Conservation (phyloP, 345 rosid genomes). For the Murraya koenigii region DNA sequence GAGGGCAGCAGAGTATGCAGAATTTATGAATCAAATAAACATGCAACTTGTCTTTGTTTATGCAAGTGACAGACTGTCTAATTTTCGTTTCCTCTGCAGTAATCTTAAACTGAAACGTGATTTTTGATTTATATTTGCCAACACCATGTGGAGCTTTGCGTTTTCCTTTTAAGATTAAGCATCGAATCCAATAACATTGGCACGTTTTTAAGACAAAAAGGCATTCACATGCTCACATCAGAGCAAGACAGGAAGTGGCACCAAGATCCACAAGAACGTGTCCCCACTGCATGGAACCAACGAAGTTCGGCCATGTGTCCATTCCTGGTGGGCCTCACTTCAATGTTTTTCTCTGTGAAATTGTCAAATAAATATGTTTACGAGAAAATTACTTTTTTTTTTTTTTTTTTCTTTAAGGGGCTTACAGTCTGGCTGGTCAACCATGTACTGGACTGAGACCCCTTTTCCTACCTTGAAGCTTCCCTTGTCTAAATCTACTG, state of each 20-base stretch:
- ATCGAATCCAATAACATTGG: neutral
- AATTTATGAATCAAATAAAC: neutral
- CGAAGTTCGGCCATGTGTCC: neutral
- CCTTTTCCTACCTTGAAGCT: neutral
- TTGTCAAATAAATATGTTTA: neutral
- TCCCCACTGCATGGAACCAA: neutral
- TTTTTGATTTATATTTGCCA: too few relatives aligned
- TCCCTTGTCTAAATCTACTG: constrained; percentile 6
- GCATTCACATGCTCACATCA: constrained; percentile 1
- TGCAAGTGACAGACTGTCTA: neutral
- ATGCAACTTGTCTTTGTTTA: neutral
- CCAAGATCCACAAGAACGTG: neutral
- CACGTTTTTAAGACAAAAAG: neutral
- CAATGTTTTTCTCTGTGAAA: neutral
- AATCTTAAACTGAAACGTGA: neutral
- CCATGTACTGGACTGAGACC: neutral
- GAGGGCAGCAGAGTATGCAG: too few relatives aligned
- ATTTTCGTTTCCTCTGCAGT: neutral
- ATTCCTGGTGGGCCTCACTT: neutral
- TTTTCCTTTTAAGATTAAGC: neutral
- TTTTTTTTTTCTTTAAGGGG: too few relatives aligned
- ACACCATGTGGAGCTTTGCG: neutral
- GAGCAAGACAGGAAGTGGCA: neutral
- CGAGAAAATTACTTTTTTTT: neutral
- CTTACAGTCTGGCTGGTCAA: constrained; percentile 3